Evolutionary conservation across 2,329 filamentous ascomycete species (phyloP).

Genomic region (Massarina eburnea): DNA sequence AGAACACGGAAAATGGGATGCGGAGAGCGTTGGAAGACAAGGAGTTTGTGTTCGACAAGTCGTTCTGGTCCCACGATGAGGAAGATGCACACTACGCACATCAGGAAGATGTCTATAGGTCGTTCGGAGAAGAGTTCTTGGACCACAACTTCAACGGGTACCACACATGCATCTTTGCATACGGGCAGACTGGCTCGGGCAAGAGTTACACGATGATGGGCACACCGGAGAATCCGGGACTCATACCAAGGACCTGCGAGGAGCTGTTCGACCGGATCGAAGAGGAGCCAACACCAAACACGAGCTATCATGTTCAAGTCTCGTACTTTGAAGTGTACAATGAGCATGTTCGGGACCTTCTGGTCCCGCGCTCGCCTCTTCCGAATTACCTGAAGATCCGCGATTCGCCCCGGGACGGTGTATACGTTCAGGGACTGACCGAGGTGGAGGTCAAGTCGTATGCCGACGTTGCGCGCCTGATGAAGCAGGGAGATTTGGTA

Average conservation of each 20-base stretch:
- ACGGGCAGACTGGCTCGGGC: conserved; percentile 94
- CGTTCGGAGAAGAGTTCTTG: conserved; percentile 91
- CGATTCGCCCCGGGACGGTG: conserved; percentile 90
- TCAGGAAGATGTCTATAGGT: conserved; percentile 92
- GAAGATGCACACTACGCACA: conserved; percentile 82
- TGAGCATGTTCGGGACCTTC: conserved; percentile 92
- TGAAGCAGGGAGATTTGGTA: conserved; percentile 79
- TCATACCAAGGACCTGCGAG: conserved; percentile 94
- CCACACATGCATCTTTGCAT: conserved; percentile 98
- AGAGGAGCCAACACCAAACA: conserved; percentile 79
- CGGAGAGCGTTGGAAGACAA: conserved; percentile 84
- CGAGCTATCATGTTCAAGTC: conserved; percentile 95
- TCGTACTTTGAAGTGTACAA: conserved; percentile 99
- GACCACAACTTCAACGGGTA: conserved; percentile 99
- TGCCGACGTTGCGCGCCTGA: conserved; percentile 82
- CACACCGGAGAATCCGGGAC: conserved; percentile 75
- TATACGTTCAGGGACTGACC: conserved; percentile 94
- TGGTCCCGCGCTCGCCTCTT: conserved; percentile 76
- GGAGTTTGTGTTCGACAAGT: conserved; percentile 93
- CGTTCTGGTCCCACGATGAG: conserved; percentile 91
- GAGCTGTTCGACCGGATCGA: conserved; percentile 95
- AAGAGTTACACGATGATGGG: conserved; percentile 99
- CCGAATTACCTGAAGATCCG: conserved; percentile 96
- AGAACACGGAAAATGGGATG: conserved; percentile 59
- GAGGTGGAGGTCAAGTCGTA: conserved; percentile 89